phyloP scores from a whole-genome alignment of 768 basidiomycete species.

The Pleurotus sapidus region DNA sequence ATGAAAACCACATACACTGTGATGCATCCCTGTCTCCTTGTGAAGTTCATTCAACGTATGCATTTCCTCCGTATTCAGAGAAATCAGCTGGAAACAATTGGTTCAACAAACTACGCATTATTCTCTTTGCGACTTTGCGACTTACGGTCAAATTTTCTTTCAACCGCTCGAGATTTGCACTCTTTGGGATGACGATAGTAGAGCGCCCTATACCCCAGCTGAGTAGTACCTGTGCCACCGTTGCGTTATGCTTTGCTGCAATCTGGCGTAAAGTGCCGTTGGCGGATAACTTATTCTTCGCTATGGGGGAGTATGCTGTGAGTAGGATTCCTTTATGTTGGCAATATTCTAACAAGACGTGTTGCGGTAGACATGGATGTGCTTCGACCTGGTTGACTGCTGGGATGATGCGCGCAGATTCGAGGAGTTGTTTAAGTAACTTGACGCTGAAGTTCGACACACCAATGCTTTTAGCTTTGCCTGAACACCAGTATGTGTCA shows the following conservation, averaged over 20 bases:
- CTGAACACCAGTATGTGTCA: slow-evolving; percentile 24
- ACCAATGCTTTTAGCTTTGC: slow-evolving; percentile 53
- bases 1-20: slow-evolving; percentile 29
- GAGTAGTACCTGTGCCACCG: slow-evolving; percentile 52
- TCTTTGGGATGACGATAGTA: slow-evolving; percentile 63
- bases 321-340: slow-evolving; percentile 36
- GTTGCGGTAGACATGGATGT: slow-evolving; percentile 44
- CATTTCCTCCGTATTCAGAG: slow-evolving; percentile 33
- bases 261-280: slow-evolving; percentile 25
- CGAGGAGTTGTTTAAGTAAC: slow-evolving; percentile 50
- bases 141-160: slow-evolving; percentile 41
- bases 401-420: slow-evolving; percentile 49
- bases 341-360: slow-evolving; percentile 40
- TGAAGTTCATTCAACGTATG: slow-evolving; percentile 34
- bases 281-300: slow-evolving; percentile 17
- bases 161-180: slow-evolving; percentile 44
- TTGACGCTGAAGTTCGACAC: slow-evolving; percentile 65
- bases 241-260: slow-evolving; percentile 24
- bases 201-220: slow-evolving; percentile 65
- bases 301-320: slow-evolving; percentile 47
- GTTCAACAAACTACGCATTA: slow-evolving; percentile 44
- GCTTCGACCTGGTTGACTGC: slow-evolving; percentile 70
- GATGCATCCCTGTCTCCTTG: slow-evolving; percentile 34
- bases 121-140: background rate
- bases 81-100: slow-evolving; percentile 50